Conservation (phyloP, 495 filamentous ascomycete species). For the Xylaria venustula region DNA sequence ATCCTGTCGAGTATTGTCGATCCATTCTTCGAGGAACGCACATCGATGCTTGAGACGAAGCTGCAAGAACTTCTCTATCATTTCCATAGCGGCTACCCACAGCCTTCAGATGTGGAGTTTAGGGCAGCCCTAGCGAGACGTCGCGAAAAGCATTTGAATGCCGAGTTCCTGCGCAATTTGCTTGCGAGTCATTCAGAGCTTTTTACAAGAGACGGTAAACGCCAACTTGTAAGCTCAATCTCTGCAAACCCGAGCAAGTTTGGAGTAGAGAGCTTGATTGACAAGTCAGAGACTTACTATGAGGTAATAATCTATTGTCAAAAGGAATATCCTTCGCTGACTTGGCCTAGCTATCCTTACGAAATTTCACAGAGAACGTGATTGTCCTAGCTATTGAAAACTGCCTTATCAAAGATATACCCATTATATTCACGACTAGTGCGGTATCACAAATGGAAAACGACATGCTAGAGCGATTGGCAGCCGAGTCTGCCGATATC, state of each 20-base stretch:
- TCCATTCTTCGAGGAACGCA: conserved; percentile 37
- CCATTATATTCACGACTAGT: conserved; percentile 18
- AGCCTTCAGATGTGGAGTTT: conserved; percentile 30
- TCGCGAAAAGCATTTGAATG: background rate
- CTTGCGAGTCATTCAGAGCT: conserved; percentile 12
- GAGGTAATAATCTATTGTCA: conserved; percentile 17
- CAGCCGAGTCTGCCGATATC: conserved; percentile 21
- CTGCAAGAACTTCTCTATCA: conserved; percentile 40
- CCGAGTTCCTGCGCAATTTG: conserved; percentile 17
- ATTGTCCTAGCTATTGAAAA: conserved; percentile 31
- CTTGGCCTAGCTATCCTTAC: conserved; percentile 28
- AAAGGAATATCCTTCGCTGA: background rate
- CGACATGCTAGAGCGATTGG: conserved; percentile 16
- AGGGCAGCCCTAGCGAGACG: conserved; percentile 4
- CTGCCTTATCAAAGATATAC: conserved; percentile 25
- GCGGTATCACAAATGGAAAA: conserved; percentile 21
- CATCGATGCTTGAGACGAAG: conserved; percentile 26
- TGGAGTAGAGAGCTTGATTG: conserved; percentile 30
- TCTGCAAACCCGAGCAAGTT: conserved; percentile 17
- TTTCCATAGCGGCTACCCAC: conserved; percentile 28
- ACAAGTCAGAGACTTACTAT: conserved; percentile 38
- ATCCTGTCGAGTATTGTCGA: conserved; percentile 32
- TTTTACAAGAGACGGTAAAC: conserved; percentile 9
- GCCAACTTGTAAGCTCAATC: background rate
- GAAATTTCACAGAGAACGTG: conserved; percentile 36